Evolutionary conservation across 257 asterid species (phyloP).

Genomic region (Solanum lignicaule): DNA sequence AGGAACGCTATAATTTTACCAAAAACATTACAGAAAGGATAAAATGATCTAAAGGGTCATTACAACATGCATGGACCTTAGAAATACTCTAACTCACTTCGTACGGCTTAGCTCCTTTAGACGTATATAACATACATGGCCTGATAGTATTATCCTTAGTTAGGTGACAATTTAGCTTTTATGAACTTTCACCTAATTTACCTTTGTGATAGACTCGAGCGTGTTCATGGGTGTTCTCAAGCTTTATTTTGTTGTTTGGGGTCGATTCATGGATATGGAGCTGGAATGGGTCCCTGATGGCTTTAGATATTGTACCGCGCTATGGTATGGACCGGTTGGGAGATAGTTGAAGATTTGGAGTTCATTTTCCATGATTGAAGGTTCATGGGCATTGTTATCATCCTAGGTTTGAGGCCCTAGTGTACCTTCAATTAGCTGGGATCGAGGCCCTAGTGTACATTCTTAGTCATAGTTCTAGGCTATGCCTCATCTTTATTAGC

Average conservation of each 20-base stretch:
- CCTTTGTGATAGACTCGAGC: background rate
- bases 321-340: background rate
- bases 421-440: background rate
- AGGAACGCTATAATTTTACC: no score
- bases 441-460: background rate
- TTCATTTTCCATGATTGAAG: background rate
- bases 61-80: background rate
- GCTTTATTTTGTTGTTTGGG: background rate
- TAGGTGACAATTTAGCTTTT: background rate
- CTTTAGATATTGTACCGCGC: background rate
- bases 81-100: background rate
- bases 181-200: background rate
- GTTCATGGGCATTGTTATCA: background rate
- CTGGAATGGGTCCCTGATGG: background rate
- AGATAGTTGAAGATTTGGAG: background rate
- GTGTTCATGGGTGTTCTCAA: background rate
- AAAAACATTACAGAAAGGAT: background rate
- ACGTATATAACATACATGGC: background rate
- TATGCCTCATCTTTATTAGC: background rate
- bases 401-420: background rate
- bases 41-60: background rate
- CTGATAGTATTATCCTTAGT: background rate
- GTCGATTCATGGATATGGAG: background rate
- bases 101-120: background rate
- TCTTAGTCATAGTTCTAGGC: background rate